A percentile compares a stretch with the other conserved stretches of the same genome.
Conservation (phyloP, 1,284 basidiomycete species). For the Entoloma clypeatum region DNA sequence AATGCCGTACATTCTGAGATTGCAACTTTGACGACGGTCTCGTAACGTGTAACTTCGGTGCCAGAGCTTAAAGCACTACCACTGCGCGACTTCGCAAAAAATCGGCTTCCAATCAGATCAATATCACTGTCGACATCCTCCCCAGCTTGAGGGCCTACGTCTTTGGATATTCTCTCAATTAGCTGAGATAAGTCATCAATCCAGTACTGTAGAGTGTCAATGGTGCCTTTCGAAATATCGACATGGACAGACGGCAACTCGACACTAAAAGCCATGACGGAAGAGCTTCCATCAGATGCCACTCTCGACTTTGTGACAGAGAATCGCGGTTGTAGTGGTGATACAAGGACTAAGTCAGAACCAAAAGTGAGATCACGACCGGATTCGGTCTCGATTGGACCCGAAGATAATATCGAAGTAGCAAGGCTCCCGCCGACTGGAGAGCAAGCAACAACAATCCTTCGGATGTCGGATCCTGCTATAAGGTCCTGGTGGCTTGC, state of each 20-base stretch:
- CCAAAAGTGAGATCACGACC: conserved; percentile 3
- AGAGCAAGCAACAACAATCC: conserved; percentile 48
- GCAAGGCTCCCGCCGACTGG: conserved; percentile 31
- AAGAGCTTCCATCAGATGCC: conserved; percentile 17
- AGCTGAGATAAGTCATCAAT: conserved; percentile 80
- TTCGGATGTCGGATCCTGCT: conserved; percentile 37
- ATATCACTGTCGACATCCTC: conserved; percentile 41
- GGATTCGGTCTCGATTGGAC: conserved; percentile 24
- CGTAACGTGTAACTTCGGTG: conserved; percentile 25
- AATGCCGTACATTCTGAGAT: conserved; percentile 53
- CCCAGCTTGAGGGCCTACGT: conserved; percentile 12
- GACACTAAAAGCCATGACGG: conserved; percentile 40
- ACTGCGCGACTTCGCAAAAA: conserved; percentile 62
- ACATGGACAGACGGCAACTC: conserved; percentile 66
- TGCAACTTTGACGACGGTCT: conserved; percentile 49
- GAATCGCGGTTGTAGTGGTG: conserved; percentile 32
- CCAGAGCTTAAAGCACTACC: conserved; percentile 34
- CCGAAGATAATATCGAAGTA: conserved; percentile 32
- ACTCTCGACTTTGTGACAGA: conserved; percentile 25
- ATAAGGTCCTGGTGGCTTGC: conserved; percentile 27
- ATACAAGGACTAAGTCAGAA: conserved; percentile 3
- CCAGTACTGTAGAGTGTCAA: conserved; percentile 82
- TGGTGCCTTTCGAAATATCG: conserved; percentile 54
- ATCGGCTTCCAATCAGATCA: conserved; percentile 81
- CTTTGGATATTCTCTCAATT: conserved; percentile 41